Percentiles rank a stretch among this genome's conserved stretches.
phyloP scores from a whole-genome alignment of 2,329 filamentous ascomycete genomes.

The Rachicladosporium sp. region DNA sequence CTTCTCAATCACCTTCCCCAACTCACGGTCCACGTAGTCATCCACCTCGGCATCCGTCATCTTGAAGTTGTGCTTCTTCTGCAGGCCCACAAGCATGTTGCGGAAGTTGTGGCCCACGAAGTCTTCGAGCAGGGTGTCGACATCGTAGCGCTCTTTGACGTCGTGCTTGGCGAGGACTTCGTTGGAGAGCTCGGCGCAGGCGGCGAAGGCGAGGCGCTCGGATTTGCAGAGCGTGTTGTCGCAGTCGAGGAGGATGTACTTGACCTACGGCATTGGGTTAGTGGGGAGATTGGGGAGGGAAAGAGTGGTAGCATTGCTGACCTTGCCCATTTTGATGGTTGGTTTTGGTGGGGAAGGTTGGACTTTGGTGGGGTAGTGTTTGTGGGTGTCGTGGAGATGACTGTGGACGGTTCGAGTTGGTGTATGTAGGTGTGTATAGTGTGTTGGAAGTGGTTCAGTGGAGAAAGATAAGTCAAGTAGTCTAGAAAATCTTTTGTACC shows the following conservation, averaged over 20 bases:
- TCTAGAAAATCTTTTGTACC: no score
- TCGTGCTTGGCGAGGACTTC: slow-evolving; percentile 60
- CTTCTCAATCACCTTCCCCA: slow-evolving; percentile 73
- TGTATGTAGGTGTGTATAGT: no score
- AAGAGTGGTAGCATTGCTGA: slow-evolving; percentile 5
- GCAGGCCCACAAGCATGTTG: slow-evolving; percentile 70
- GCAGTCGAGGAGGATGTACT: slow-evolving; percentile 43
- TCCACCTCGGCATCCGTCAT: slow-evolving; percentile 59
- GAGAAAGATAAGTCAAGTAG: no score
- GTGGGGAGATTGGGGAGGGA: slow-evolving; percentile 4
- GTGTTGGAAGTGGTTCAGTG: no score
- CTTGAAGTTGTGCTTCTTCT: slow-evolving; percentile 62
- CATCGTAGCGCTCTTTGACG: slow-evolving; percentile 60
- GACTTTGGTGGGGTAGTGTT: slow-evolving; percentile 5
- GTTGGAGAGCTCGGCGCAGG: slow-evolving; percentile 80
- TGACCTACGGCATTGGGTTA: slow-evolving; percentile 22
- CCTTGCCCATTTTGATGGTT: slow-evolving; percentile 17
- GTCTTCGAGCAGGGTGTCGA: slow-evolving; percentile 64
- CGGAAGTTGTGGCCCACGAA: slow-evolving; percentile 94
- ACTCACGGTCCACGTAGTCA: slow-evolving; percentile 61
- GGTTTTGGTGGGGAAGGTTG: slow-evolving; percentile 2
- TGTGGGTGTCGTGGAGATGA: not conserved
- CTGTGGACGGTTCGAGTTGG: no score
- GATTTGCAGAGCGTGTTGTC: slow-evolving; percentile 91
- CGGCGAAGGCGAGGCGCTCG: slow-evolving; percentile 82